A percentile compares a stretch with the other conserved stretches of the same genome.
phyloP scores from a whole-genome alignment of 306 rosid species.

The Quillaja saponaria region DNA sequence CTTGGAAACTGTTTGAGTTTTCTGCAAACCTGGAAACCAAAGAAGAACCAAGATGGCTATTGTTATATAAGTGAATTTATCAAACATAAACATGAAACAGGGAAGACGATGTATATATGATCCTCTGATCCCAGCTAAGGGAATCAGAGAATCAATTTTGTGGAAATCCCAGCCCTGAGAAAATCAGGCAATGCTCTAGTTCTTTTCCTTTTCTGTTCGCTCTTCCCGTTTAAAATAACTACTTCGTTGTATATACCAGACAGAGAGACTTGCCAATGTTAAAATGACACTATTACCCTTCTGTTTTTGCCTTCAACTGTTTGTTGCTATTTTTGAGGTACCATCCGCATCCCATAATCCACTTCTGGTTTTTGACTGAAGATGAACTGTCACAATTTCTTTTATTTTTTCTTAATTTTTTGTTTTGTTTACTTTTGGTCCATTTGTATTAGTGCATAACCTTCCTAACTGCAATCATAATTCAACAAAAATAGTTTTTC shows the following conservation, averaged over 20 bases:
- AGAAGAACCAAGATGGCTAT: constrained; percentile 5
- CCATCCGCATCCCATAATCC: no score
- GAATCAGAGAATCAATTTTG: constrained; percentile 72
- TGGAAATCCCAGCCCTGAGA: constrained; percentile 25
- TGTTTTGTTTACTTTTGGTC: no score
- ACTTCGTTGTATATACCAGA: constrained; percentile 33
- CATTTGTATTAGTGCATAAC: no score
- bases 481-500: no score
- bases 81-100: not conserved
- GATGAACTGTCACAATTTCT: no score
- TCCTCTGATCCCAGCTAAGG: constrained; percentile 65
- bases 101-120: constrained; percentile 24
- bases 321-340: no score
- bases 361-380: no score
- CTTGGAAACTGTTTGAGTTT: not conserved
- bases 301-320: not conserved
- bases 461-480: no score
- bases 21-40: not conserved
- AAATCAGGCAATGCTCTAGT: constrained; percentile 24
- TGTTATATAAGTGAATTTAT: not conserved
- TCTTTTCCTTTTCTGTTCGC: constrained; percentile 21
- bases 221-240: constrained; percentile 48
- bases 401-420: no score
- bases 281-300: constrained; percentile 41
- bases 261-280: not conserved